A percentile compares a stretch with the other conserved stretches of the same genome.
Conservation (phyloP, 2,329 filamentous ascomycete species). For the Microsporum audouinii region DNA sequence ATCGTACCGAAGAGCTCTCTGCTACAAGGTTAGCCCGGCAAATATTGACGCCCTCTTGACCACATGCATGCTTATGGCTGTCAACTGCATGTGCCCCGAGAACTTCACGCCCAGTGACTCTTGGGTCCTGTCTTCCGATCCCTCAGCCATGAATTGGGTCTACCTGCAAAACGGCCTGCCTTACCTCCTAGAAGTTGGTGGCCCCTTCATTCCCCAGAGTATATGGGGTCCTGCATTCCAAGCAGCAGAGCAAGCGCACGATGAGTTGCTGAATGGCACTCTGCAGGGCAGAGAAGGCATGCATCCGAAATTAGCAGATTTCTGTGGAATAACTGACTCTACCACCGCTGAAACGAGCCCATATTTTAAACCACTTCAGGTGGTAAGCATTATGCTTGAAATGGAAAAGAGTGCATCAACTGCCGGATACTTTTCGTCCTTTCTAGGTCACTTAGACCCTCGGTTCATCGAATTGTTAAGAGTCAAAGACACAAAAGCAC, state of each 20-base stretch:
- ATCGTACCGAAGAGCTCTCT: conserved; percentile 20
- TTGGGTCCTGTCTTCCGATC: conserved; percentile 21
- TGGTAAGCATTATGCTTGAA: conserved; percentile 14
- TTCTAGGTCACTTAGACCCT: conserved; percentile 21
- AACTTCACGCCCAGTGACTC: conserved; percentile 19
- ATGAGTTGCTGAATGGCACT: conserved; percentile 13
- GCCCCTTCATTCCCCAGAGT: conserved; percentile 13
- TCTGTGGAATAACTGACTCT: conserved; percentile 20
- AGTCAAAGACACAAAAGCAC: conserved; percentile 19
- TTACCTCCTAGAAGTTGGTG: conserved; percentile 16
- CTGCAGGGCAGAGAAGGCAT: conserved; percentile 19
- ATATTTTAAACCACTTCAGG: conserved; percentile 19
- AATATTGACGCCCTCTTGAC: conserved; percentile 22
- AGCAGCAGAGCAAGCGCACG: conserved; percentile 11
- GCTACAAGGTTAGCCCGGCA: conserved; percentile 11
- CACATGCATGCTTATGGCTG: conserved; percentile 23
- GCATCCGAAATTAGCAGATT: conserved; percentile 19
- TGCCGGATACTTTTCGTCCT: conserved; percentile 17
- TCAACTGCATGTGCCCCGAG: conserved; percentile 19
- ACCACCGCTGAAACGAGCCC: conserved; percentile 16
- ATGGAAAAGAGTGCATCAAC: conserved; percentile 18
- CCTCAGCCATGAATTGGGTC: conserved; percentile 23
- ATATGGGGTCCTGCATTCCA: conserved; percentile 21
- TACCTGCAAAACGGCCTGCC: conserved; percentile 22
- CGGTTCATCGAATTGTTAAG: conserved; percentile 19